These are phyloP conservation scores for Jimgerdemannia flammicorona DNA, from an alignment of 192 early-diverging fungal species.

Conservation along the genomic window DNA sequence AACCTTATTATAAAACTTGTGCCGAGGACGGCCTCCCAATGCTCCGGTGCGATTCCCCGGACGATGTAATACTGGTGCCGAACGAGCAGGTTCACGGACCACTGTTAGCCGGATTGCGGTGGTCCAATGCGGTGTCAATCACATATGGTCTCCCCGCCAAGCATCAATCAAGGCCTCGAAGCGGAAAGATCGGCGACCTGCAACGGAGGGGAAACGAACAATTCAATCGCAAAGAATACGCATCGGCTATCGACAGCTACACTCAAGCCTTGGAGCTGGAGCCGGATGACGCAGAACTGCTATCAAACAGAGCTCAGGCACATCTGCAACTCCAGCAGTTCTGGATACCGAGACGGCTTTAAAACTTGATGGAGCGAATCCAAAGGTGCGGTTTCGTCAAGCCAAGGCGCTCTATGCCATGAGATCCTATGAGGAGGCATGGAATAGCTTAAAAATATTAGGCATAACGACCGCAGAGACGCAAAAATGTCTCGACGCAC, in stretches of 20 bases:
- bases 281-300: background rate
- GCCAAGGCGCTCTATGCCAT: background rate
- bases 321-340: background rate
- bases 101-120: background rate
- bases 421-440: background rate
- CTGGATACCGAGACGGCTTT: background rate
- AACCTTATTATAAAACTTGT: background rate
- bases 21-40: background rate
- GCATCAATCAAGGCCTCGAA: background rate
- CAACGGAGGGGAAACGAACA: background rate
- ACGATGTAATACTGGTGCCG: background rate
- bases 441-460: background rate
- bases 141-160: background rate
- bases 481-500: background rate
- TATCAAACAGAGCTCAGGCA: background rate
- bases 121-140: background rate
- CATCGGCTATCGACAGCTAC: background rate
- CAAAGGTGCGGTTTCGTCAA: background rate
- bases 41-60: background rate
- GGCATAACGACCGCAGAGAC: background rate
- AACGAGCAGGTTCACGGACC: background rate
- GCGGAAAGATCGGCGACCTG: background rate
- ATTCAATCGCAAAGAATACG: background rate
- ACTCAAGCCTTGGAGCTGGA: background rate
- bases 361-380: background rate